phyloP scores from a whole-genome alignment of 1,284 basidiomycete species.

The Ceratorhiza oryzae-sativae region DNA sequence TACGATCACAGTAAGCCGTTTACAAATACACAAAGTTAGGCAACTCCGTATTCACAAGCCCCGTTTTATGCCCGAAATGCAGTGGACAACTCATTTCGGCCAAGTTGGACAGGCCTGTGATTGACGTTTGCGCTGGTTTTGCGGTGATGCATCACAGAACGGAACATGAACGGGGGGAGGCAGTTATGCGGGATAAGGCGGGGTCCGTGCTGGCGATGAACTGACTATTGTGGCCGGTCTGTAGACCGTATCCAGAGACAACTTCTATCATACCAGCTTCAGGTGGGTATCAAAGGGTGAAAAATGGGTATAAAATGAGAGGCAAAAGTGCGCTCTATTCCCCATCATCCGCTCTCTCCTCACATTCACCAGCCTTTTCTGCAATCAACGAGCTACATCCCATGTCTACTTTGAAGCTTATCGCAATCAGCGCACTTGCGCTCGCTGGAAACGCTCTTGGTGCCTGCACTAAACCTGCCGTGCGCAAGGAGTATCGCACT shows the following conservation, averaged over 20 bases:
- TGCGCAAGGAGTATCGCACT: conserved; percentile 25
- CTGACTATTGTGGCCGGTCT: not conserved
- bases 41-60: not conserved
- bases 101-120: not conserved
- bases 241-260: not conserved
- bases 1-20: not conserved
- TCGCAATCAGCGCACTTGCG: not conserved
- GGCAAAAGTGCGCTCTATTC: conserved; percentile 4
- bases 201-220: not conserved
- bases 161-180: not conserved
- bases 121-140: not conserved
- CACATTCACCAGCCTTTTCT: not conserved
- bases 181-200: not conserved
- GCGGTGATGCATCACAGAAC: not conserved
- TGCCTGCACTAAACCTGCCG: conserved; percentile 21
- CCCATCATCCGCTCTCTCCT: conserved; percentile 16
- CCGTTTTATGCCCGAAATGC: not conserved
- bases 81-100: not conserved
- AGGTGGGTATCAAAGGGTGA: not conserved
- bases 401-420: not conserved
- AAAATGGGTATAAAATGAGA: conserved; percentile 6
- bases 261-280: not conserved
- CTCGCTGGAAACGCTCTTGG: conserved; percentile 5
- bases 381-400: not conserved
- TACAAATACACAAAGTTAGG: not conserved